phyloP scores from a whole-genome alignment of 176 grass and related monocot genomes.

The Poa annua region DNA sequence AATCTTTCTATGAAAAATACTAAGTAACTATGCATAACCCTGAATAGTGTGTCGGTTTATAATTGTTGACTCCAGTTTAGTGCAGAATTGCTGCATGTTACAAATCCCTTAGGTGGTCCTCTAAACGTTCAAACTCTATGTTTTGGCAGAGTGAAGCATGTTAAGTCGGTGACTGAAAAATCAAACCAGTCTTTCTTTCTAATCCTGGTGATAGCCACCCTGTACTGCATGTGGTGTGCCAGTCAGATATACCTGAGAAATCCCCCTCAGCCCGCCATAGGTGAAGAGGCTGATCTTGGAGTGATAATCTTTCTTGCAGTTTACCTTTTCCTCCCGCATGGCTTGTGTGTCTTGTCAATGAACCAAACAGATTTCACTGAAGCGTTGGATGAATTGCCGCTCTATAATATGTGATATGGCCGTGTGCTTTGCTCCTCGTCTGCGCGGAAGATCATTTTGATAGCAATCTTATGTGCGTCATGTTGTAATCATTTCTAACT shows the following conservation, averaged over 20 bases:
- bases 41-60: background rate
- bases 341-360: slow-evolving; percentile 73
- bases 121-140: slow-evolving; percentile 30
- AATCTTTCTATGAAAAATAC: background rate
- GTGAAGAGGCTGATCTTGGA: slow-evolving; percentile 98
- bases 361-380: slow-evolving; percentile 66
- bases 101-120: background rate
- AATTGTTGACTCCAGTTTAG: slow-evolving; percentile 9
- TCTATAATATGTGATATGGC: slow-evolving; percentile 31
- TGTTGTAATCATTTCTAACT: slow-evolving; percentile 39
- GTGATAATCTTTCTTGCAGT: slow-evolving; percentile 77
- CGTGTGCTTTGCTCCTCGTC: slow-evolving; percentile 3
- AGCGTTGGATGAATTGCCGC: slow-evolving; percentile 53
- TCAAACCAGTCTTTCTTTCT: slow-evolving; percentile 78
- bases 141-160: slow-evolving; percentile 63
- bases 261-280: slow-evolving; percentile 72
- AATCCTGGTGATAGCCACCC: slow-evolving; percentile 56
- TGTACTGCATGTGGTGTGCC: slow-evolving; percentile 87
- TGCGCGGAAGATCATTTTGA: slow-evolving; percentile 12
- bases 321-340: slow-evolving; percentile 88
- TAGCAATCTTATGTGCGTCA: slow-evolving; percentile 32
- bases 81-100: slow-evolving; percentile 1
- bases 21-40: background rate
- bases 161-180: slow-evolving; percentile 54
- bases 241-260: slow-evolving; percentile 84